A percentile compares a stretch with the other conserved stretches of the same genome.
Evolutionary conservation across 2,329 filamentous ascomycete genomes (phyloP).

Genomic region (Aureobasidium sp.): DNA sequence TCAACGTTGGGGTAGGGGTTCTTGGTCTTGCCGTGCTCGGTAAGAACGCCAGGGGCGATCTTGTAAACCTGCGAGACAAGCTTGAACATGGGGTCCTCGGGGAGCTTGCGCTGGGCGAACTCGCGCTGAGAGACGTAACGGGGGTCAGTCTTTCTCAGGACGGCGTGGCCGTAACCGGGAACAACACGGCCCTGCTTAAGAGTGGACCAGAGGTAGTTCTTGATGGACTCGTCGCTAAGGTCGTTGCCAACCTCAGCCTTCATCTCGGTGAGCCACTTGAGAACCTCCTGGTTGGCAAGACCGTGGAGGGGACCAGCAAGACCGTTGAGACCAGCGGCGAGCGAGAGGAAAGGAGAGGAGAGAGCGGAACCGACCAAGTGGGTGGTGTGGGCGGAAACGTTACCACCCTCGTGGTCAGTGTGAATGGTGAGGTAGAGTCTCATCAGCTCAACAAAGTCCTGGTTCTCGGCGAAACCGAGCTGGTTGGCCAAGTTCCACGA

Average conservation of each 20-base stretch:
- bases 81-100: constrained; percentile 99
- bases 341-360: constrained; percentile 93
- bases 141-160: constrained; percentile 98
- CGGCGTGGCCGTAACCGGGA: constrained; percentile 95
- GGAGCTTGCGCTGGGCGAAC: constrained; percentile 89
- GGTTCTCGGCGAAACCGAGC: constrained; percentile 91
- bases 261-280: constrained; percentile 99
- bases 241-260: constrained; percentile 91
- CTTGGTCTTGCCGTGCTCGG: constrained; percentile 99
- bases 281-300: constrained; percentile 98
- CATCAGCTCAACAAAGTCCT: constrained; percentile 96
- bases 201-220: constrained; percentile 96
- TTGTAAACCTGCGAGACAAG: constrained; percentile 99
- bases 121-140: constrained; percentile 98
- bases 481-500: constrained; percentile 99
- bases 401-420: constrained; percentile 99
- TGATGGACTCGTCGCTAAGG: constrained; percentile 92
- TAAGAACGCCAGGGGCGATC: constrained; percentile 95
- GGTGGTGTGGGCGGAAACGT: constrained; percentile 96
- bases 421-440: constrained; percentile 99
- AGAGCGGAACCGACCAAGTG: constrained; percentile 95
- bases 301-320: constrained; percentile 97
- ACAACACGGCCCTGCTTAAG: constrained; percentile 94
- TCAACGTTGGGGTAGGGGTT: constrained; percentile 99
- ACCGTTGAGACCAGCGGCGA: constrained; percentile 95